Percentiles rank a stretch among this genome's conserved stretches.
These are phyloP conservation scores for Metschnikowia corniflorae DNA, from an alignment of 805 yeast species.

Conservation along the genomic window DNA sequence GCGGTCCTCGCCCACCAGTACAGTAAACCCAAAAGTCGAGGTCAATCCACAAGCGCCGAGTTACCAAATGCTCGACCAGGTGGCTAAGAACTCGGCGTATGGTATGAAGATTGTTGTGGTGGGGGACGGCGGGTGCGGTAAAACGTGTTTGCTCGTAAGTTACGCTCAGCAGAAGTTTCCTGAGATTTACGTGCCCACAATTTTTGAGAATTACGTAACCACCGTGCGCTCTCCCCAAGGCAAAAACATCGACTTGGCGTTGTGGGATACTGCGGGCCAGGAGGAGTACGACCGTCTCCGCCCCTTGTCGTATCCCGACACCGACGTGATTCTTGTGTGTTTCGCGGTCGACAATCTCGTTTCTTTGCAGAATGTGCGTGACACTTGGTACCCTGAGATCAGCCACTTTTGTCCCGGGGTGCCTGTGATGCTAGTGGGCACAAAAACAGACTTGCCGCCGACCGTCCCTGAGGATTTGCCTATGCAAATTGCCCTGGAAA, in stretches of 20 bases:
- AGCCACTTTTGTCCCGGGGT: conserved; percentile 76
- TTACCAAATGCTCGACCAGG: conserved; percentile 27
- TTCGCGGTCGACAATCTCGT: conserved; percentile 63
- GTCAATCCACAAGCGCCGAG: conserved; percentile 36
- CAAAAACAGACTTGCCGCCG: conserved; percentile 61
- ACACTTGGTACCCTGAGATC: conserved; percentile 87
- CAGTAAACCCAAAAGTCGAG: conserved; percentile 17
- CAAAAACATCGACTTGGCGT: conserved; percentile 69
- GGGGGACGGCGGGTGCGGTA: conserved; percentile 92
- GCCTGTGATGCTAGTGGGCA: conserved; percentile 78
- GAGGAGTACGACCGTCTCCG: conserved; percentile 80
- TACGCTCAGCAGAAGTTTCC: conserved; percentile 73
- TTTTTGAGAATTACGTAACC: conserved; percentile 74
- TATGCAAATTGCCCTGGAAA: conserved; percentile 49
- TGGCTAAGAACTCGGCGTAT: conserved; percentile 19
- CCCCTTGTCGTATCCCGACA: conserved; percentile 77
- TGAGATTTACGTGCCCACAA: conserved; percentile 71
- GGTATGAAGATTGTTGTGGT: conserved; percentile 68
- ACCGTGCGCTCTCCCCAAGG: conserved; percentile 69
- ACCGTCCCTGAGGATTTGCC: conserved; percentile 46
- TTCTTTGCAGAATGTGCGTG: conserved; percentile 69
- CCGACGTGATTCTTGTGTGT: conserved; percentile 70
- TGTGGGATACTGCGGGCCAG: conserved; percentile 92
- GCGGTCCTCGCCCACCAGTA: conserved; percentile 12
- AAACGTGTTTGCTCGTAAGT: conserved; percentile 68